Conservation (phyloP, 176 grass and related monocot genomes). For the Zizania latifolia region DNA sequence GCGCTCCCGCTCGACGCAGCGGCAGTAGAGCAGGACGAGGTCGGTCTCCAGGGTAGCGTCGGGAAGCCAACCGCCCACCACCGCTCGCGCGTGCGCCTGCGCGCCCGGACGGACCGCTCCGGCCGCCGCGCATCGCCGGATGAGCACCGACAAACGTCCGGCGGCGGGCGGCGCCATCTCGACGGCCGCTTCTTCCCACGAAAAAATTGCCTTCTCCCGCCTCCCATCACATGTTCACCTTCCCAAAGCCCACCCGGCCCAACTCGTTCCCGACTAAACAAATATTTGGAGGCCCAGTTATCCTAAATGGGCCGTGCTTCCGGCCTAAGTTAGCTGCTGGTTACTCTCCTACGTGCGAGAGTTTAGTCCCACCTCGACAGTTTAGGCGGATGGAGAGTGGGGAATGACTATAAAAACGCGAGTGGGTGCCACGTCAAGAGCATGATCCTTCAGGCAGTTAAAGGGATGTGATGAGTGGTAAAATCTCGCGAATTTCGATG, state of each 20-base stretch:
- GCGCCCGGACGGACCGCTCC: neutral
- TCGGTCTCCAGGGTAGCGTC: slow-evolving; percentile 44
- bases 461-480: slow-evolving; percentile 39
- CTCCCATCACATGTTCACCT: neutral
- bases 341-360: too few relatives aligned
- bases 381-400: accelerated
- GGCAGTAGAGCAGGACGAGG: slow-evolving; percentile 32
- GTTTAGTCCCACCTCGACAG: slow-evolving; percentile 22
- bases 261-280: too few relatives aligned
- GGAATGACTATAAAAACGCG: neutral
- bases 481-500: neutral
- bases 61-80: slow-evolving; percentile 19
- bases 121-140: slow-evolving; percentile 12
- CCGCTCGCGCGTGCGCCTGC: slow-evolving; percentile 30
- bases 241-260: neutral
- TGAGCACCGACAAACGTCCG: slow-evolving; percentile 24
- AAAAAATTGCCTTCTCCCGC: neutral
- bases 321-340: neutral
- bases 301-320: neutral
- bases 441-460: slow-evolving; percentile 52
- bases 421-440: accelerated
- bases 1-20: neutral
- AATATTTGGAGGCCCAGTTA: neutral
- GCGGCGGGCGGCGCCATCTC: neutral
- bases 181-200: neutral